A percentile compares a stretch with the other conserved stretches of the same genome.
phyloP scores from a whole-genome alignment of 495 filamentous ascomycete genomes.

The Pyrenula aspistea region DNA sequence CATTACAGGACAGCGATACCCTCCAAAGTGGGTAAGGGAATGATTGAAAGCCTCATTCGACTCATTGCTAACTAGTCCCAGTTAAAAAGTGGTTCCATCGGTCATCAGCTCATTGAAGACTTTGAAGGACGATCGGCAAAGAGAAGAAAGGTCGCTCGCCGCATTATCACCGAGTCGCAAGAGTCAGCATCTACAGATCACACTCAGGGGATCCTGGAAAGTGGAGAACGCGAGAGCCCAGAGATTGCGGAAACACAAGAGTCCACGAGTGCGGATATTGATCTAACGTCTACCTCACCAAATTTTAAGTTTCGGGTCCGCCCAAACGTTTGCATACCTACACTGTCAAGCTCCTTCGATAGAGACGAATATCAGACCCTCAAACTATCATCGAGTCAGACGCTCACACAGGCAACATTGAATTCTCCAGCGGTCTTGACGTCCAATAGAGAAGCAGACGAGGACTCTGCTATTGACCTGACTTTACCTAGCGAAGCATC shows the following conservation, averaged over 20 bases:
- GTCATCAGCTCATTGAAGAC: constrained; percentile 17
- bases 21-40: constrained; percentile 26
- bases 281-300: neutral
- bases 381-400: neutral
- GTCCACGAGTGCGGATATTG: neutral
- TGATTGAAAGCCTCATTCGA: neutral
- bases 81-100: constrained; percentile 30
- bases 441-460: neutral
- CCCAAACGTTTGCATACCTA: neutral
- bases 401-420: neutral
- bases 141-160: neutral
- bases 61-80: constrained; percentile 3
- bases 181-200: no score
- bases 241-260: neutral
- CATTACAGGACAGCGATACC: constrained; percentile 14
- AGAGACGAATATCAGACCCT: neutral
- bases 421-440: neutral
- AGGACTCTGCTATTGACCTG: neutral
- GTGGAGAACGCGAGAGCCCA: neutral
- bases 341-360: neutral
- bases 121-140: constrained; percentile 24
- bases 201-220: no score
- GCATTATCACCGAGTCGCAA: neutral
- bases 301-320: no score
- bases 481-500: neutral